Conservation (phyloP, 352 stramenopile species). For the Pythium graminicola region DNA sequence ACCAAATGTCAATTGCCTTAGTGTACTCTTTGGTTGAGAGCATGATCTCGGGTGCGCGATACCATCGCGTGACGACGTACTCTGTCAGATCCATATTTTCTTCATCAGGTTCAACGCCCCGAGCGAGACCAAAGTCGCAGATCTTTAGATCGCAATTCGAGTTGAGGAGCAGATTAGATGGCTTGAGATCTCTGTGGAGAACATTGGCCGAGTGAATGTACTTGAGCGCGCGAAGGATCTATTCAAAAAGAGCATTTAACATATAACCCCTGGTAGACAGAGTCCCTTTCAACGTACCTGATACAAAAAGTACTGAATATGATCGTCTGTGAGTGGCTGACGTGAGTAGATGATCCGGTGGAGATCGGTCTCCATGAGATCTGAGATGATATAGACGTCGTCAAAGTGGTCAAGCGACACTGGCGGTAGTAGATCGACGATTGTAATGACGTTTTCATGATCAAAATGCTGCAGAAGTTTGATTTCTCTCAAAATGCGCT, state of each 20-base stretch:
- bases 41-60: conserved; percentile 67
- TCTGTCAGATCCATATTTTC: conserved; percentile 69
- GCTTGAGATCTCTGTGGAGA: conserved; percentile 96
- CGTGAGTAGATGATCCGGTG: conserved; percentile 88
- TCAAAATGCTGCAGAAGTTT: conserved; percentile 89
- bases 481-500: conserved; percentile 98
- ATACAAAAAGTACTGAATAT: conserved; percentile 89
- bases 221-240: too few relatives aligned
- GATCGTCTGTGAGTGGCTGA: conserved; percentile 79
- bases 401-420: conserved; percentile 67
- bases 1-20: conserved; percentile 90
- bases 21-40: conserved; percentile 84
- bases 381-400: conserved; percentile 88
- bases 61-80: conserved; percentile 84
- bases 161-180: conserved; percentile 95
- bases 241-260: too few relatives aligned
- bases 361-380: conserved; percentile 89
- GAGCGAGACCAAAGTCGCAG: conserved; percentile 88
- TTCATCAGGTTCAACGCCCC: conserved; percentile 69
- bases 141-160: conserved; percentile 90
- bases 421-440: conserved; percentile 71
- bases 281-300: conserved; percentile 83
- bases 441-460: conserved; percentile 84
- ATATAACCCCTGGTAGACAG: too few relatives aligned
- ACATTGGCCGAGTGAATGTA: conserved; percentile 92